A percentile compares a stretch with the other conserved stretches of the same genome.
phyloP scores from a whole-genome alignment of 2,329 filamentous ascomycete genomes.

The Massarina eburnea region DNA sequence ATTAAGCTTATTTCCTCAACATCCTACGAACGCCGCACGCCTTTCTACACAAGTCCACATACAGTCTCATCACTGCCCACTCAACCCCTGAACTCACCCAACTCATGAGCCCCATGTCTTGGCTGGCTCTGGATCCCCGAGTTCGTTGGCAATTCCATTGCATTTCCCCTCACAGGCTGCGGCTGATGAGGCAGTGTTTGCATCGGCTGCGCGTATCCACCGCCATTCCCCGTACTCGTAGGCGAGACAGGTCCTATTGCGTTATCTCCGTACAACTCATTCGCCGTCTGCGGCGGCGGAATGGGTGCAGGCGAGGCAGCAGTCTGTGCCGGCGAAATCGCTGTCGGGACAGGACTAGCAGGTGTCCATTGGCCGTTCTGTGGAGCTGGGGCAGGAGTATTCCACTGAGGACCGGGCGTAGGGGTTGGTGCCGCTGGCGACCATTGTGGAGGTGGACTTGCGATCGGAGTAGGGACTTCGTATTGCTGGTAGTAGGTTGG shows the following conservation, averaged over 20 bases:
- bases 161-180: neutral
- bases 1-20: neutral
- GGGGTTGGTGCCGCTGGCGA: neutral
- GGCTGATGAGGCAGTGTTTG: neutral
- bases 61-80: neutral
- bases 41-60: neutral
- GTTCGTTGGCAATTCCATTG: slow-evolving; percentile 2
- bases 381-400: neutral
- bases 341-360: neutral
- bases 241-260: neutral
- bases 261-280: slow-evolving; percentile 1
- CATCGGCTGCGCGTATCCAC: neutral
- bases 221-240: slow-evolving; percentile 2
- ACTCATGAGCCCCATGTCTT: slow-evolving; percentile 2
- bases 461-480: neutral
- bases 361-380: neutral
- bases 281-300: neutral
- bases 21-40: neutral
- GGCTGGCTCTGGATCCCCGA: neutral
- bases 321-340: neutral
- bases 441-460: slow-evolving; percentile 5
- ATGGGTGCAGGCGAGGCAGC: neutral
- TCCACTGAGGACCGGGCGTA: neutral
- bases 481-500: neutral
- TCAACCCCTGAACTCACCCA: neutral